A percentile compares a stretch with the other conserved stretches of the same genome.
Evolutionary conservation across 2,329 filamentous ascomycete genomes (phyloP).

Genomic region (Scleromitrula shiraiana): DNA sequence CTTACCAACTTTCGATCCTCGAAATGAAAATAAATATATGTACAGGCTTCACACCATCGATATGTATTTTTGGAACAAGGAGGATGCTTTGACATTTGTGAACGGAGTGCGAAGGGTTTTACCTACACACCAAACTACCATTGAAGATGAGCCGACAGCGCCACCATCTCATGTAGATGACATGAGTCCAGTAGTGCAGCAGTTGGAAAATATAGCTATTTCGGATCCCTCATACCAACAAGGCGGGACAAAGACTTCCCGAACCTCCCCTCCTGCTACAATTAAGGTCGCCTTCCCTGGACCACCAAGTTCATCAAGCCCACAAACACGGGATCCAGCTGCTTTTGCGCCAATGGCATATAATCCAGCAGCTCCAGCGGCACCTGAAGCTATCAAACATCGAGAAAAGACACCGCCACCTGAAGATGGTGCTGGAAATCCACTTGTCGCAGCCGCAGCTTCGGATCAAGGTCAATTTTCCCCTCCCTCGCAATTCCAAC

Average conservation of each 20-base stretch:
- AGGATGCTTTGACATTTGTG: constrained; percentile 63
- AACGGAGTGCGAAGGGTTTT: constrained; percentile 59
- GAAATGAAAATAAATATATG: constrained; percentile 70
- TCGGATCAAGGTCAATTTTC: constrained; percentile 49
- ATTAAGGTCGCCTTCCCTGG: constrained; percentile 20
- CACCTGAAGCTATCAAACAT: constrained; percentile 62
- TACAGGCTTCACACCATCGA: constrained; percentile 70
- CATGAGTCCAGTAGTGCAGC: constrained; percentile 64
- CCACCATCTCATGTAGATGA: constrained; percentile 39
- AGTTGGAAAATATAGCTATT: constrained; percentile 64
- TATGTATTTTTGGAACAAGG: constrained; percentile 71
- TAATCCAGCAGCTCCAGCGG: constrained; percentile 70
- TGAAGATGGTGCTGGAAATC: constrained; percentile 54
- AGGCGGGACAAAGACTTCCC: constrained; percentile 23
- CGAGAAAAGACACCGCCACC: constrained; percentile 75
- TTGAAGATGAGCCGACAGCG: constrained; percentile 55
- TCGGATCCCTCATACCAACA: constrained; percentile 44
- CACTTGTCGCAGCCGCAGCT: constrained; percentile 48
- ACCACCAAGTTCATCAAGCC: constrained; percentile 31
- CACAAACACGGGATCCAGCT: constrained; percentile 29
- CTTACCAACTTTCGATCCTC: constrained; percentile 62
- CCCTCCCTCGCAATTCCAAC: constrained; percentile 38
- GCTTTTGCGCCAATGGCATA: constrained; percentile 57
- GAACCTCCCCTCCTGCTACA: constrained; percentile 14
- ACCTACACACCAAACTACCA: constrained; percentile 50